These are phyloP conservation scores for Boletus subparvulus DNA, from an alignment of 768 basidiomycete genomes.

Conservation along the genomic window DNA sequence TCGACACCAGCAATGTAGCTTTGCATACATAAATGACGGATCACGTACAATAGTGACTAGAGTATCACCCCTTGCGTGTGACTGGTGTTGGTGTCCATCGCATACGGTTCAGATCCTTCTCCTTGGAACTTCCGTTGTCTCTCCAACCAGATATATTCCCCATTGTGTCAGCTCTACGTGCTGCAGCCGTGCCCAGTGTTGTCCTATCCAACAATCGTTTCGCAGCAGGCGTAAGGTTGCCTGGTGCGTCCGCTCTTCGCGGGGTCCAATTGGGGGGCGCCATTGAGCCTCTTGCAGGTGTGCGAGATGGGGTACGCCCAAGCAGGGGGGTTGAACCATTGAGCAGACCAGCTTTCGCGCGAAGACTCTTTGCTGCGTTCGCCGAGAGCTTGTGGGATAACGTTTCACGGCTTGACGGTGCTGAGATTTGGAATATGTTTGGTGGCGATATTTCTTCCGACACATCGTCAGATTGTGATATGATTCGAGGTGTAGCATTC, in stretches of 20 bases:
- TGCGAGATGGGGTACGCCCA: constrained; percentile 36
- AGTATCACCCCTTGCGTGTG: constrained; percentile 33
- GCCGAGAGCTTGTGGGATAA: constrained; percentile 80
- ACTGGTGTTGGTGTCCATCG: constrained; percentile 81
- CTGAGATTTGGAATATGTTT: constrained; percentile 73
- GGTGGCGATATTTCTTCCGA: constrained; percentile 42
- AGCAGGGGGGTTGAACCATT: constrained; percentile 35
- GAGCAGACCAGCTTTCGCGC: constrained; percentile 69
- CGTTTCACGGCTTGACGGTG: constrained; percentile 75
- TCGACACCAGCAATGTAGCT: constrained; percentile 10
- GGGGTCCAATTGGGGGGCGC: constrained; percentile 81
- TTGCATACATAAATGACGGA: constrained; percentile 6
- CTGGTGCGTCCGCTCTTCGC: constrained; percentile 65
- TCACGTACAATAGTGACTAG: constrained; percentile 1
- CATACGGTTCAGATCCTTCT: constrained; percentile 61
- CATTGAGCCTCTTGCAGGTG: constrained; percentile 52
- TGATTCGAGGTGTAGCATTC: constrained; percentile 85
- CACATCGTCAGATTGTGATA: constrained; percentile 62
- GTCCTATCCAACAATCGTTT: constrained; percentile 71
- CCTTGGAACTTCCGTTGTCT: constrained; percentile 42
- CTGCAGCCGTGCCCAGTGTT: constrained; percentile 60
- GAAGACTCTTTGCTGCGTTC: constrained; percentile 77
- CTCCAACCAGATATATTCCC: constrained; percentile 59
- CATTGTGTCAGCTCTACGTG: constrained; percentile 69
- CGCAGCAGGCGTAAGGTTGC: constrained; percentile 85